Evolutionary conservation across 202 grass and related monocot species (phyloP).

Genomic region (Schoenoplectus triqueter): DNA sequence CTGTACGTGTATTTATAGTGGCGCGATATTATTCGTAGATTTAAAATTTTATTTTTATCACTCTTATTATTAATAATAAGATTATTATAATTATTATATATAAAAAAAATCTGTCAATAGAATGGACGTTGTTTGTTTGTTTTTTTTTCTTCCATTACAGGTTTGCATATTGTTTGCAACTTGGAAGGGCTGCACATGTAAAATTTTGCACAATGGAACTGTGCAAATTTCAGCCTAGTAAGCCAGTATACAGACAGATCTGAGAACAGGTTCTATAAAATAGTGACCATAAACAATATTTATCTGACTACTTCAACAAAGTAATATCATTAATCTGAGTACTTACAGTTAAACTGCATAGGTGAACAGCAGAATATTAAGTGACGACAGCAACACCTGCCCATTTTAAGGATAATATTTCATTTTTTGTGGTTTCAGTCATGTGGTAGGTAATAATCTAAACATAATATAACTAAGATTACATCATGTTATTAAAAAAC

Average conservation of each 20-base stretch:
- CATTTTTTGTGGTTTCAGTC: neutral
- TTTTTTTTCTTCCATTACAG: neutral
- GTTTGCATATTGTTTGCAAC: slow-evolving; percentile 3
- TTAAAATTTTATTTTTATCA: too few species aligned
- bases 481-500: neutral
- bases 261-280: neutral
- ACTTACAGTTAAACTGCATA: neutral
- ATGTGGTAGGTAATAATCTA: neutral
- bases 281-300: slow-evolving; percentile 6
- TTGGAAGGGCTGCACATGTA: neutral
- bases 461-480: neutral
- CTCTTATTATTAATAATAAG: too few species aligned
- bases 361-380: neutral
- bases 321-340: neutral
- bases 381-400: neutral
- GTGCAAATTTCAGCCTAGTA: slow-evolving; percentile 7
- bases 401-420: neutral
- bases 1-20: too few species aligned
- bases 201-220: neutral
- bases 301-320: neutral
- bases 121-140: neutral
- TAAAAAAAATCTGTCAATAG: neutral
- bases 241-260: neutral
- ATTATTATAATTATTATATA: too few species aligned
- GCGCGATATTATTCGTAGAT: too few species aligned